These are phyloP conservation scores for Verticillium nubilum DNA, from an alignment of 2,329 filamentous ascomycete genomes.

Conservation along the genomic window DNA sequence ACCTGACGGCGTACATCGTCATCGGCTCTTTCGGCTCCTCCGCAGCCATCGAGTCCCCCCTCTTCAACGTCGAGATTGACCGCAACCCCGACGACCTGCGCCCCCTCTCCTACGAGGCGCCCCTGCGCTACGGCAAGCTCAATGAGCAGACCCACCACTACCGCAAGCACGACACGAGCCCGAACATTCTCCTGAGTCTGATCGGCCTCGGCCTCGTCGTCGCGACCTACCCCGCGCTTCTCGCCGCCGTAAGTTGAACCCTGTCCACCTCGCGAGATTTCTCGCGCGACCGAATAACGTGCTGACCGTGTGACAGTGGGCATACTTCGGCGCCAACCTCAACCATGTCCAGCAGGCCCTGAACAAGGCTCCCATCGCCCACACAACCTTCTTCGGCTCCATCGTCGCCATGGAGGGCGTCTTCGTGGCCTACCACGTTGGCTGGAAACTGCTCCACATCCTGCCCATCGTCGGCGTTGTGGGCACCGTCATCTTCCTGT, in stretches of 20 bases:
- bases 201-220: constrained; percentile 70
- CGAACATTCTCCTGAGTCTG: constrained; percentile 72
- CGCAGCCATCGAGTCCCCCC: constrained; percentile 54
- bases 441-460: constrained; percentile 87
- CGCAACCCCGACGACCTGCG: constrained; percentile 54
- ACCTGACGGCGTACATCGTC: constrained; percentile 74
- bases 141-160: constrained; percentile 90
- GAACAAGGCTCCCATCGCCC: constrained; percentile 69
- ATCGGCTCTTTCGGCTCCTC: constrained; percentile 81
- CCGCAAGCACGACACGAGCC: constrained; percentile 71
- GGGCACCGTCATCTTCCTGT: constrained; percentile 70
- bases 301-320: constrained; percentile 54
- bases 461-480: constrained; percentile 68
- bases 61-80: constrained; percentile 68
- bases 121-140: constrained; percentile 78
- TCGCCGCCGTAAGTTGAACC: constrained; percentile 55
- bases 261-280: constrained; percentile 1
- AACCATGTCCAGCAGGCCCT: constrained; percentile 73
- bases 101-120: constrained; percentile 55
- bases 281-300: not conserved
- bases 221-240: constrained; percentile 67
- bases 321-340: constrained; percentile 75
- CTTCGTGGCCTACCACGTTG: constrained; percentile 91
- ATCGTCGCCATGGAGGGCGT: constrained; percentile 83
- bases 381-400: constrained; percentile 80